Conservation (phyloP, 2,329 filamentous ascomycete genomes). For the Aureobasidium leucospermi region DNA sequence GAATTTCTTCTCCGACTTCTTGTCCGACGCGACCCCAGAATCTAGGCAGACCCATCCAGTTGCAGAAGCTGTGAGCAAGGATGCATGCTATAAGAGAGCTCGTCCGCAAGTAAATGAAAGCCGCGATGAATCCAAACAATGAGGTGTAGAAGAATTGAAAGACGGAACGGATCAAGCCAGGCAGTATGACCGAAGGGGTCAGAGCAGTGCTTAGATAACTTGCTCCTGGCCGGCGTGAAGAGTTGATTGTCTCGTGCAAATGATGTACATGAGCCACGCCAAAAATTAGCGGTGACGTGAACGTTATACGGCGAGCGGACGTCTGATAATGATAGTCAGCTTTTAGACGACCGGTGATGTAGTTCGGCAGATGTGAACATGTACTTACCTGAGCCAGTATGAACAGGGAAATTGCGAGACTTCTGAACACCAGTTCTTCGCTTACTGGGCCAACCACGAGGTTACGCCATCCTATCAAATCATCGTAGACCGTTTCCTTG, state of each 20-base stretch:
- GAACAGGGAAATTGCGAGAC: conserved; percentile 75
- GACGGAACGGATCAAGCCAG: conserved; percentile 57
- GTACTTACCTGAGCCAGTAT: conserved; percentile 55
- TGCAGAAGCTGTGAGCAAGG: conserved; percentile 80
- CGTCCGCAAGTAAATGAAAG: conserved; percentile 80
- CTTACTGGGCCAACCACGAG: conserved; percentile 77
- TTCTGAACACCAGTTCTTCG: conserved; percentile 91
- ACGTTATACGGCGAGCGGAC: conserved; percentile 52
- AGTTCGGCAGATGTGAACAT: neutral
- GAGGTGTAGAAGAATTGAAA: conserved; percentile 88
- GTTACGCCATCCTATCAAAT: conserved; percentile 82
- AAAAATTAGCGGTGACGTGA: conserved; percentile 81
- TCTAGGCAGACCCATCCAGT: conserved; percentile 80
- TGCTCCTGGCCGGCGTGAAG: conserved; percentile 58
- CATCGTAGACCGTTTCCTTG: conserved; percentile 54
- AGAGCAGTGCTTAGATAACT: conserved; percentile 15
- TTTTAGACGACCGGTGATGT: neutral
- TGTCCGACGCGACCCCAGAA: conserved; percentile 68
- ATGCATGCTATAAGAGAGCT: conserved; percentile 72
- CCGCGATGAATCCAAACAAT: conserved; percentile 86
- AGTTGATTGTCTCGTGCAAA: conserved; percentile 86
- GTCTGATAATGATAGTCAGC: conserved; percentile 4
- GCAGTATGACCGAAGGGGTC: conserved; percentile 31
- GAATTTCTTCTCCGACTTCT: conserved; percentile 32
- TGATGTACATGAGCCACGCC: conserved; percentile 92